These are phyloP conservation scores for Plasmodium ovale DNA, from an alignment of 169 alveolate species.

Conservation along the genomic window DNA sequence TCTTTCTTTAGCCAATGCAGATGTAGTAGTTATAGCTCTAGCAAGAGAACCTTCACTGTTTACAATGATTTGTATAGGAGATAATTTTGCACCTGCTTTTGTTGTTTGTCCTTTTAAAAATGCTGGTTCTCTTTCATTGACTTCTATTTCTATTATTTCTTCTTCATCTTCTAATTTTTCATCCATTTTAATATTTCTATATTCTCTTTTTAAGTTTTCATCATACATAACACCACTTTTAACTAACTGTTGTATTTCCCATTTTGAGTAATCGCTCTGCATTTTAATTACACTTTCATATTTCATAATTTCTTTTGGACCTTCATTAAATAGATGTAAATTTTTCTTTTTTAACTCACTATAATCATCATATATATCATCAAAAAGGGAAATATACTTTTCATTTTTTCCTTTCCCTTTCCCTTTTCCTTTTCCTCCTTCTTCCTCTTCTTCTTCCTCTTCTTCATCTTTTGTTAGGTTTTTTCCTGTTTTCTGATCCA, in stretches of 20 bases:
- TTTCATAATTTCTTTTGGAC: constrained; percentile 42
- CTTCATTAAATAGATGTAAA: constrained; percentile 12
- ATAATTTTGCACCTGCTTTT: constrained; percentile 90
- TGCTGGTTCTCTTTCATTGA: constrained; percentile 94
- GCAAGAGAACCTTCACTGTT: constrained; percentile 95
- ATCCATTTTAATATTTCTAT: constrained; percentile 29
- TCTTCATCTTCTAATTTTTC: constrained; percentile 80
- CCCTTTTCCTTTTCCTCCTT: neutral
- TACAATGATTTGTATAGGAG: constrained; percentile 93
- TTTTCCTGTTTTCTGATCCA: constrained; percentile 86
- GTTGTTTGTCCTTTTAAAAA: constrained; percentile 97
- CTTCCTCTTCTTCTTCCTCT: neutral
- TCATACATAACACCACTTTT: constrained; percentile 78
- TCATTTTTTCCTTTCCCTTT: neutral
- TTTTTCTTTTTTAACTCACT: constrained; percentile 24
- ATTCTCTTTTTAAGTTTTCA: constrained; percentile 70
- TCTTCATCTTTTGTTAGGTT: constrained; percentile 65
- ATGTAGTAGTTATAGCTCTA: constrained; percentile 92
- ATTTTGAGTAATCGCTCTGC: constrained; percentile 81
- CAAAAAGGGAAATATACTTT: neutral
- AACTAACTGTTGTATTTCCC: constrained; percentile 85
- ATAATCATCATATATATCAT: constrained; percentile 28
- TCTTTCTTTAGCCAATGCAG: constrained; percentile 94
- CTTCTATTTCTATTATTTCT: constrained; percentile 89
- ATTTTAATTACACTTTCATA: constrained; percentile 78